Conservation (phyloP, 805 yeast genomes). For the Tetrapisispora taiwanensis region DNA sequence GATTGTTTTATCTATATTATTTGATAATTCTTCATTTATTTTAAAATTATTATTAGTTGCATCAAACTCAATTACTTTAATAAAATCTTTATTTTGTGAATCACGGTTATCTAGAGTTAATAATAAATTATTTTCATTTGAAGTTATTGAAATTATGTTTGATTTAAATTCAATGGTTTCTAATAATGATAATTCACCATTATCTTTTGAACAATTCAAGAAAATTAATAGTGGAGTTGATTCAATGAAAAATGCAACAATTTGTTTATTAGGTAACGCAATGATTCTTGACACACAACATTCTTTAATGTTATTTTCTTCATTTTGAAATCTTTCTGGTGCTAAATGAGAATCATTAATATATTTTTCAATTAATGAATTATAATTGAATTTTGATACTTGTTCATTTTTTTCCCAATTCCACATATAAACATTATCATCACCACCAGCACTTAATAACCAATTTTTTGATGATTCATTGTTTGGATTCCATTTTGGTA, state of each 20-base stretch:
- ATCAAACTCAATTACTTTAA: constrained; percentile 17
- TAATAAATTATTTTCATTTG: constrained; percentile 26
- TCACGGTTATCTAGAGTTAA: constrained; percentile 29
- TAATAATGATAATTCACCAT: constrained; percentile 16
- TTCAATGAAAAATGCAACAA: constrained; percentile 40
- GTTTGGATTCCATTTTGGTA: constrained; percentile 37
- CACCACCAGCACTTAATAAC: constrained; percentile 88
- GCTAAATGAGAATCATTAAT: constrained; percentile 51
- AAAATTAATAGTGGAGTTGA: constrained; percentile 37
- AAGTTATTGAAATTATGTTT: constrained; percentile 26
- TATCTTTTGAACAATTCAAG: constrained; percentile 15
- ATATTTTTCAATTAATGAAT: constrained; percentile 31
- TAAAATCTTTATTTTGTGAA: constrained; percentile 9
- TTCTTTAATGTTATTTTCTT: constrained; percentile 38
- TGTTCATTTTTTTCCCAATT: constrained; percentile 54
- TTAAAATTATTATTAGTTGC: constrained; percentile 12
- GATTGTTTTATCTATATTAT: constrained; percentile 16
- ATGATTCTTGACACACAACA: constrained; percentile 40
- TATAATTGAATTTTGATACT: constrained; percentile 41
- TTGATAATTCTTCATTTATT: constrained; percentile 13
- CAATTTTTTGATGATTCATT: constrained; percentile 28
- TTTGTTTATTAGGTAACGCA: constrained; percentile 26
- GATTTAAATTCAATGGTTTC: constrained; percentile 25
- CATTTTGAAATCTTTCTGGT: constrained; percentile 54
- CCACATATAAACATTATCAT: constrained; percentile 64